Conservation (phyloP, 1,284 basidiomycete species). For the Heterobasidion occidentale region DNA sequence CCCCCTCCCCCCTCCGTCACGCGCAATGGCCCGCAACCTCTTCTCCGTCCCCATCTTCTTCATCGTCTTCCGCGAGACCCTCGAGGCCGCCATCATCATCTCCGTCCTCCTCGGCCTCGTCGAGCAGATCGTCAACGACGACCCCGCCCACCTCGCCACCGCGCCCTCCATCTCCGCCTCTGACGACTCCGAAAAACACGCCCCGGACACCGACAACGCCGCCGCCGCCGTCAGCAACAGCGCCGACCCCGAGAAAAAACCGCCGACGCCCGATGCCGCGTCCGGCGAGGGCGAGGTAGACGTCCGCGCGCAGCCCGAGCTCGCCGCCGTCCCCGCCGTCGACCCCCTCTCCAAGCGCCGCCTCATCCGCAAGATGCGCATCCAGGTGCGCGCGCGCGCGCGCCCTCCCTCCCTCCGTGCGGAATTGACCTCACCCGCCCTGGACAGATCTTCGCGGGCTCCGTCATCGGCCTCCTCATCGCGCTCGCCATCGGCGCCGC, state of each 20-base stretch:
- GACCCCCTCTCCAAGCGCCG: constrained; percentile 9
- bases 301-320: neutral
- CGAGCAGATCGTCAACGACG: constrained; percentile 62
- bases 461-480: constrained; percentile 64
- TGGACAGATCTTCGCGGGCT: constrained; percentile 74
- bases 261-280: neutral
- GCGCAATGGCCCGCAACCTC: constrained; percentile 49
- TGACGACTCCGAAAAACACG: constrained; percentile 17
- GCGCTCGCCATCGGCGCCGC: constrained; percentile 72
- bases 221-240: neutral
- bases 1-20: constrained; percentile 7
- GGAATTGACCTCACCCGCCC: neutral
- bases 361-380: constrained; percentile 53
- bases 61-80: constrained; percentile 84
- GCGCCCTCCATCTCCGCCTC: neutral
- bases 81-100: constrained; percentile 86
- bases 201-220: neutral
- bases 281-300: neutral
- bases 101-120: constrained; percentile 82
- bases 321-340: neutral
- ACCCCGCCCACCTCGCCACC: constrained; percentile 16
- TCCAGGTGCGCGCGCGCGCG: constrained; percentile 38
- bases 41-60: constrained; percentile 83
- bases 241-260: neutral
- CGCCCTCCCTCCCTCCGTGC: neutral